These are phyloP conservation scores for Hypoxylon lienhwacheense DNA, from an alignment of 495 filamentous ascomycete species.

Conservation along the genomic window DNA sequence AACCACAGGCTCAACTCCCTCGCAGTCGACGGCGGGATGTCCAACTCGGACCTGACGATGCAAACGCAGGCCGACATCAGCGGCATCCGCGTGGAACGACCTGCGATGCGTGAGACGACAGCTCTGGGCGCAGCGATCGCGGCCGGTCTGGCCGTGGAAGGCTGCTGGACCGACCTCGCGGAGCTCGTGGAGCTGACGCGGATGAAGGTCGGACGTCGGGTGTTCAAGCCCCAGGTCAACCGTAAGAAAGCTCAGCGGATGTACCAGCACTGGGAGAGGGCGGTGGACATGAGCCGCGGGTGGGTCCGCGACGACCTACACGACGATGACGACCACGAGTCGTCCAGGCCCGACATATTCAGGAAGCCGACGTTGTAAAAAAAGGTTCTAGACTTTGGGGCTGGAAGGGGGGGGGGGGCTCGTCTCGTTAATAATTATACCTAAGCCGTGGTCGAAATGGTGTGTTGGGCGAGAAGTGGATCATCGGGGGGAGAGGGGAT, in stretches of 20 bases:
- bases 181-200: slow-evolving; percentile 70
- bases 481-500: too few species aligned
- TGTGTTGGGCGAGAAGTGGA: slow-evolving; percentile 14
- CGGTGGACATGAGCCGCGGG: slow-evolving; percentile 86
- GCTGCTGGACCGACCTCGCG: slow-evolving; percentile 76
- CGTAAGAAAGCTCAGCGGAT: slow-evolving; percentile 62
- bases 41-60: slow-evolving; percentile 92
- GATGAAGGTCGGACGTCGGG: slow-evolving; percentile 71
- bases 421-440: slow-evolving; percentile 20
- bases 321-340: slow-evolving; percentile 12
- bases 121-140: slow-evolving; percentile 93
- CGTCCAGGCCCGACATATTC: slow-evolving; percentile 19
- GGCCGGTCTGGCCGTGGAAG: slow-evolving; percentile 77
- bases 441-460: slow-evolving; percentile 7
- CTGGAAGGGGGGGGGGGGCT: neutral
- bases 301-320: slow-evolving; percentile 57
- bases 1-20: slow-evolving; percentile 73
- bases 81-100: slow-evolving; percentile 83
- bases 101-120: slow-evolving; percentile 91
- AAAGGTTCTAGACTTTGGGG: slow-evolving; percentile 1
- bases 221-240: slow-evolving; percentile 70
- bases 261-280: slow-evolving; percentile 81
- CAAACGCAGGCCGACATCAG: slow-evolving; percentile 94
- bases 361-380: slow-evolving; percentile 27
- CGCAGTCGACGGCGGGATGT: slow-evolving; percentile 93